Percentiles rank a stretch among this genome's conserved stretches.
Conservation (phyloP, 2,329 filamentous ascomycete genomes). For the Exophiala bonariae region DNA sequence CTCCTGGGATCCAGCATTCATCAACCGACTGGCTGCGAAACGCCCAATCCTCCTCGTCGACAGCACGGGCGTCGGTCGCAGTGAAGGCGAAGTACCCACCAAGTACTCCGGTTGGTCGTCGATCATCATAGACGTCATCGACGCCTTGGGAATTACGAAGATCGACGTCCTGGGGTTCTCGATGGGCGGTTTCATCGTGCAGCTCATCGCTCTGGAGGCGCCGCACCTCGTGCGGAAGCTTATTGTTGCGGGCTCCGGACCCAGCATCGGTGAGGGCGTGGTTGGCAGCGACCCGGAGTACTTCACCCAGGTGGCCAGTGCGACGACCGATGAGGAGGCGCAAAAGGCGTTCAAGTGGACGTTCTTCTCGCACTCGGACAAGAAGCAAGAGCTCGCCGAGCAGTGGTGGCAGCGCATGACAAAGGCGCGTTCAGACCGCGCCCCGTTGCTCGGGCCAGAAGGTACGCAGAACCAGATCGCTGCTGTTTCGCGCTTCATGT, state of each 20-base stretch:
- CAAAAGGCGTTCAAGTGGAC: constrained; percentile 6
- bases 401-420: constrained; percentile 12
- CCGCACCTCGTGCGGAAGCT: constrained; percentile 41
- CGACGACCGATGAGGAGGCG: constrained; percentile 5
- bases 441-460: constrained; percentile 3
- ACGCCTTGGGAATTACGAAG: constrained; percentile 33
- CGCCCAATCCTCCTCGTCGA: constrained; percentile 51
- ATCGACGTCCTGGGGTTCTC: constrained; percentile 53
- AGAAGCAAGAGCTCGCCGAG: constrained; percentile 10
- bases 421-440: constrained; percentile 4
- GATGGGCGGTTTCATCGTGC: constrained; percentile 51
- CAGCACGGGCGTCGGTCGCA: constrained; percentile 50
- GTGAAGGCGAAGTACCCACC: constrained; percentile 43
- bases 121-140: constrained; percentile 30
- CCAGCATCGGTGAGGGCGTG: constrained; percentile 32
- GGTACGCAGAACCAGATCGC: constrained; percentile 10
- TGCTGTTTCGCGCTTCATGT: constrained; percentile 8
- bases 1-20: constrained; percentile 41
- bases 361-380: constrained; percentile 13
- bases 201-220: constrained; percentile 44
- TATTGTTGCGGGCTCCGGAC: constrained; percentile 47
- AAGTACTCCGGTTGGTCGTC: constrained; percentile 39
- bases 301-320: constrained; percentile 11
- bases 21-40: constrained; percentile 45
- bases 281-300: constrained; percentile 9